Conservation (phyloP, 768 basidiomycete genomes). For the Porphyrellus cyaneotinctus region DNA sequence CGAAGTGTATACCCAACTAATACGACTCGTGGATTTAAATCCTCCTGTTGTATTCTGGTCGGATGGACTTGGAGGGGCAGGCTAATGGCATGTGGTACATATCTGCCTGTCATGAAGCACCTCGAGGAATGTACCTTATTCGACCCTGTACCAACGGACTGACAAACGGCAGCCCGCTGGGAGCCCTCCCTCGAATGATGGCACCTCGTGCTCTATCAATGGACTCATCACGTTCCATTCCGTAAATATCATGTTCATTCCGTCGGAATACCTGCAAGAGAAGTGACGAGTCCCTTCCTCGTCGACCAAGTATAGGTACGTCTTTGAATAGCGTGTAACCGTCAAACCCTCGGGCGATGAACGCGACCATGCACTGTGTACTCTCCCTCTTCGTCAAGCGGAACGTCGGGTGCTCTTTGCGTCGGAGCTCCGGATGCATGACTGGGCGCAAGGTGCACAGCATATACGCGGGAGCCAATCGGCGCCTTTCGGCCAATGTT, state of each 20-base stretch:
- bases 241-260: background rate
- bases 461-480: slow-evolving; percentile 1
- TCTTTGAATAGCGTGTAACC: slow-evolving; percentile 6
- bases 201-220: slow-evolving; percentile 8
- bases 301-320: background rate
- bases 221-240: background rate
- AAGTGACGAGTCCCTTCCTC: slow-evolving; percentile 4
- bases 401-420: background rate
- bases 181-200: background rate
- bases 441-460: slow-evolving; percentile 2
- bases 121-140: slow-evolving; percentile 1
- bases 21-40: background rate
- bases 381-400: background rate
- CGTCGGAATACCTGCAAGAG: slow-evolving; percentile 9
- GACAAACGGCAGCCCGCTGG: background rate
- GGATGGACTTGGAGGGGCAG: no score
- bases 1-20: slow-evolving; percentile 4
- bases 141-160: slow-evolving; percentile 12
- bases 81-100: no score
- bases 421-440: background rate
- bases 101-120: background rate
- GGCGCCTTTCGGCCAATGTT: background rate
- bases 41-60: no score
- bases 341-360: slow-evolving; percentile 12
- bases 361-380: slow-evolving; percentile 9